These are phyloP conservation scores for Termitomyces sp. DNA, from an alignment of 768 basidiomycete species.

Conservation along the genomic window DNA sequence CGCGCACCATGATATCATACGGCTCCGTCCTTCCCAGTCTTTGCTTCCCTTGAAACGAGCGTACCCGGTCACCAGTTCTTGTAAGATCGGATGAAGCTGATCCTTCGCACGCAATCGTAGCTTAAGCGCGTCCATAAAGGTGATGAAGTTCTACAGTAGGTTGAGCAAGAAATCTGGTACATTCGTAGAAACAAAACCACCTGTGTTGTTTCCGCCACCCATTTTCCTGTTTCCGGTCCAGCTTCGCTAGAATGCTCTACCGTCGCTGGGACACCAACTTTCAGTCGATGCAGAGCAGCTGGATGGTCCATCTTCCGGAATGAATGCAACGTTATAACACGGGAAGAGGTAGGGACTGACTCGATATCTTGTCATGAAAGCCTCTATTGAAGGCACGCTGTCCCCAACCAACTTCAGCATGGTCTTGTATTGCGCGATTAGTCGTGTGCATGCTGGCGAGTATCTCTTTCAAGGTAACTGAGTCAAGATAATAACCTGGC, in stretches of 20 bases:
- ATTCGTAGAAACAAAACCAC: slow-evolving; percentile 33
- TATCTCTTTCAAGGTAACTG: slow-evolving; percentile 61
- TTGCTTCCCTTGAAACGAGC: slow-evolving; percentile 92
- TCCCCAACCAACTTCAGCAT: slow-evolving; percentile 95
- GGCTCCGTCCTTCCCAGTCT: slow-evolving; percentile 94
- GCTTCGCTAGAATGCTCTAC: slow-evolving; percentile 94
- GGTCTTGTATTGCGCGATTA: slow-evolving; percentile 97
- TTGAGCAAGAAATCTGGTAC: background rate
- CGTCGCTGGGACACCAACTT: slow-evolving; percentile 94
- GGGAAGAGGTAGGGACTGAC: slow-evolving; percentile 35
- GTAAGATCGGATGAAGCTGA: slow-evolving; percentile 89
- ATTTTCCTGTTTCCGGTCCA: slow-evolving; percentile 90
- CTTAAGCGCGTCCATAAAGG: slow-evolving; percentile 97
- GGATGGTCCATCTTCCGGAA: slow-evolving; percentile 79
- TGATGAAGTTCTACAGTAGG: slow-evolving; percentile 82
- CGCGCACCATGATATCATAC: slow-evolving; percentile 87
- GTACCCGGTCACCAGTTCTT: slow-evolving; percentile 93
- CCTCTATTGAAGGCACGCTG: slow-evolving; percentile 79
- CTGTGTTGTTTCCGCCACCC: slow-evolving; percentile 98
- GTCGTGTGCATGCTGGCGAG: slow-evolving; percentile 89
- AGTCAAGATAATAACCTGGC: slow-evolving; percentile 19
- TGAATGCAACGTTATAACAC: background rate
- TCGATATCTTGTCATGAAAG: slow-evolving; percentile 87
- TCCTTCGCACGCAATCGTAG: slow-evolving; percentile 94
- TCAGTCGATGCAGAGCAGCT: slow-evolving; percentile 85